Evolutionary conservation across 139 green algal genomes (phyloP).

Genomic region (Gonium pectorale): DNA sequence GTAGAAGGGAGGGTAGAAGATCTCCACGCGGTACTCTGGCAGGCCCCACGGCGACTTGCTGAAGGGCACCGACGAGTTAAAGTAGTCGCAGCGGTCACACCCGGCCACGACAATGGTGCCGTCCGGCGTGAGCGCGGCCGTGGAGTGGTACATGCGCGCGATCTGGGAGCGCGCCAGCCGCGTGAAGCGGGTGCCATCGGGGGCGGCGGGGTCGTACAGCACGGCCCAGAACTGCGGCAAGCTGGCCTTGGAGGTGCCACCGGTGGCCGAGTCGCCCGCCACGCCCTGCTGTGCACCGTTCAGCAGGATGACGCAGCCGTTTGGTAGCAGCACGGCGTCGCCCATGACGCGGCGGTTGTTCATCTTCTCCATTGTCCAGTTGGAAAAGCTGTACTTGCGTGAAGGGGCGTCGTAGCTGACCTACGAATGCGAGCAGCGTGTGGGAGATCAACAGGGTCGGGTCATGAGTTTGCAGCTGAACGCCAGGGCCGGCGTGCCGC

Average conservation of each 20-base stretch:
- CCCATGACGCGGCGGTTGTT: conserved; percentile 51
- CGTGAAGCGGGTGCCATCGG: conserved; percentile 39
- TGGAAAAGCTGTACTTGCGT: conserved; percentile 40
- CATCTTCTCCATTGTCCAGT: conserved; percentile 47
- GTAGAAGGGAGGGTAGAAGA: conserved; percentile 48
- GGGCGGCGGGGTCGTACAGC: conserved; percentile 48
- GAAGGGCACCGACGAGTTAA: conserved; percentile 35
- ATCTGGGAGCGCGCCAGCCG: conserved; percentile 30
- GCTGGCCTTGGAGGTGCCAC: conserved; percentile 43
- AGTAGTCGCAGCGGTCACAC: conserved; percentile 58
- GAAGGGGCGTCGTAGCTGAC: neutral
- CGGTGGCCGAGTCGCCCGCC: conserved; percentile 49
- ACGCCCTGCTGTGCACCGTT: conserved; percentile 47
- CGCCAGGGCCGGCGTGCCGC: no score
- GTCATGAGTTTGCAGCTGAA: no score
- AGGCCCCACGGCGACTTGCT: conserved; percentile 7
- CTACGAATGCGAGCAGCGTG: no score
- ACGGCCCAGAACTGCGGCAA: conserved; percentile 49
- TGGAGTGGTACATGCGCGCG: conserved; percentile 57
- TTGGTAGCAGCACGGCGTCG: conserved; percentile 48
- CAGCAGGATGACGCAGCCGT: conserved; percentile 44
- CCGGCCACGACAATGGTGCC: conserved; percentile 53
- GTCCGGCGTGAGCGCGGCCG: conserved; percentile 50
- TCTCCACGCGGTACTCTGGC: conserved; percentile 50
- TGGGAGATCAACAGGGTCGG: no score